Conservation (phyloP, 2,329 filamentous ascomycete species). For the Exophiala viscosa region DNA sequence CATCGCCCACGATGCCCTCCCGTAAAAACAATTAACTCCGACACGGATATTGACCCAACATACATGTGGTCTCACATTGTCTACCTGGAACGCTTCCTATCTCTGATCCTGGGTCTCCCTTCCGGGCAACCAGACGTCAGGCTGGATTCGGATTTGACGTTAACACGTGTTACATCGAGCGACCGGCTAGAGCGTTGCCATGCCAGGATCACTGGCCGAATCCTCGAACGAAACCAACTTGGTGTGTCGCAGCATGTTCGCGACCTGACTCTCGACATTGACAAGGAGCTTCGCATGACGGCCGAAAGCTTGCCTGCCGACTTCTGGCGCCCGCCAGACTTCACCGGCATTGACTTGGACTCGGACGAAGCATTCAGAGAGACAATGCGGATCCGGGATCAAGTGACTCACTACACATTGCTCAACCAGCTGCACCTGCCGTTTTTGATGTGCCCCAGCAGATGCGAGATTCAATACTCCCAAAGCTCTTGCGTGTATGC, state of each 20-base stretch:
- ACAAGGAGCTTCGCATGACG: conserved; percentile 38
- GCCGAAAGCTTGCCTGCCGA: conserved; percentile 40
- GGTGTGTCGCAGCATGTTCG: no score
- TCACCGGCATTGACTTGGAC: conserved; percentile 5
- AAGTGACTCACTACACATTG: conserved; percentile 52
- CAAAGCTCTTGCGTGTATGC: conserved; percentile 42
- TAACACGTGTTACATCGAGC: no score
- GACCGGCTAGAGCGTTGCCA: no score
- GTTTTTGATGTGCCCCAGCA: conserved; percentile 45
- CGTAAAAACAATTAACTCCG: conserved; percentile 14
- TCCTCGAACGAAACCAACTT: no score
- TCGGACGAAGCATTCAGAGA: conserved; percentile 30
- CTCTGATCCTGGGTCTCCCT: conserved; percentile 41
- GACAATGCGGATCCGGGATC: conserved; percentile 42
- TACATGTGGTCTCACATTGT: conserved; percentile 41
- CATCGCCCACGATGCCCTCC: conserved; percentile 29
- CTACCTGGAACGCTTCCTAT: conserved; percentile 38
- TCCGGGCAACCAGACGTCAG: no score
- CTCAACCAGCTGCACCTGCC: conserved; percentile 54
- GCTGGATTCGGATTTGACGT: no score
- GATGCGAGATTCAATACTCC: neutral
- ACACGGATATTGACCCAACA: conserved; percentile 21
- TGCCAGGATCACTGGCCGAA: no score
- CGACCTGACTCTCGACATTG: no score
- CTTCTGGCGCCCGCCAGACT: conserved; percentile 47